Evolutionary conservation across 495 filamentous ascomycete genomes (phyloP).

Genomic region (Aspergillus nidulans): DNA sequence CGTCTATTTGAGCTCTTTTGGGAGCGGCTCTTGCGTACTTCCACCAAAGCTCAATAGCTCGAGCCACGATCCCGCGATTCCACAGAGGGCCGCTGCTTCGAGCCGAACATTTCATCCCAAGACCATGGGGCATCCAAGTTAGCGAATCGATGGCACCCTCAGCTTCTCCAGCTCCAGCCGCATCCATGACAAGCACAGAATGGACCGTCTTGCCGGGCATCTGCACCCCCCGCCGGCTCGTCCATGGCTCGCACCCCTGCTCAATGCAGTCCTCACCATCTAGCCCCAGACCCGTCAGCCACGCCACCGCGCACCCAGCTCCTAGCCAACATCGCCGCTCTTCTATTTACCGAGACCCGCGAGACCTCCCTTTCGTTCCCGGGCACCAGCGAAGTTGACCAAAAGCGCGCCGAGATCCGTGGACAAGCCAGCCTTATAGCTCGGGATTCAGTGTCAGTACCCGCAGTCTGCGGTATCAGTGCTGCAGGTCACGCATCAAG

Average conservation of each 20-base stretch:
- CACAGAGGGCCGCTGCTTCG: background rate
- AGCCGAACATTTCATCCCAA: too few relatives aligned
- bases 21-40: too few relatives aligned
- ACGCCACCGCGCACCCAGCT: constrained; percentile 17
- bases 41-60: too few relatives aligned
- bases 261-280: constrained; percentile 25
- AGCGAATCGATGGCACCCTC: background rate
- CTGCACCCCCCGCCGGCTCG: constrained; percentile 28
- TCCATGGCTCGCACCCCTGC: constrained; percentile 23
- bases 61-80: too few relatives aligned
- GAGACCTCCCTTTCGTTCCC: constrained; percentile 25
- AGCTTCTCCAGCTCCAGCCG: background rate
- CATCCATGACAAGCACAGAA: background rate
- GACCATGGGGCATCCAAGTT: background rate
- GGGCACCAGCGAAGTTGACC: constrained; percentile 12
- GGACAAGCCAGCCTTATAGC: constrained; percentile 26
- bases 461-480: constrained; percentile 10
- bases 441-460: constrained; percentile 13
- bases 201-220: constrained; percentile 14
- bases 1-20: too few relatives aligned
- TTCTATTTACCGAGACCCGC: constrained; percentile 23
- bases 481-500: background rate
- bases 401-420: constrained; percentile 22
- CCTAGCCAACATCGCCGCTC: constrained; percentile 26
- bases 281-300: constrained; percentile 19